Evolutionary conservation across 1,139 yeast species (phyloP).

Genomic region (Magnusiomyces fungicola): DNA sequence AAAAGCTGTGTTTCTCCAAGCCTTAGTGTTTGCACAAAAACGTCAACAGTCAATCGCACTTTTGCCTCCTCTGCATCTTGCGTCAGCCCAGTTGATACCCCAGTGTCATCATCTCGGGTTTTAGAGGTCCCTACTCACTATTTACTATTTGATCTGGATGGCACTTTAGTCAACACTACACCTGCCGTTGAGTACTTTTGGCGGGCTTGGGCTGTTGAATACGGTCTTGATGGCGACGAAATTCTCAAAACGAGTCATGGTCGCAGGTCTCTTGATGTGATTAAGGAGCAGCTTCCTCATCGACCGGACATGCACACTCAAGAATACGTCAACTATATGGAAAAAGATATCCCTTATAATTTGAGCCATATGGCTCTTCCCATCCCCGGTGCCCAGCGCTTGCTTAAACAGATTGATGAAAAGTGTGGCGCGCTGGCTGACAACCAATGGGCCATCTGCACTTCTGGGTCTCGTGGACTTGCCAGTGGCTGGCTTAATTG

Average conservation of each 20-base stretch:
- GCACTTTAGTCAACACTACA: slow-evolving; percentile 76
- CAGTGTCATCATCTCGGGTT: background rate
- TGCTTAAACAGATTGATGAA: slow-evolving; percentile 37
- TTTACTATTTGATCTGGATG: slow-evolving; percentile 71
- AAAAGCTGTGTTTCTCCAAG: background rate
- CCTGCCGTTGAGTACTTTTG: slow-evolving; percentile 78
- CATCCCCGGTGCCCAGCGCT: slow-evolving; percentile 64
- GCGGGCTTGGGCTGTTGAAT: slow-evolving; percentile 65
- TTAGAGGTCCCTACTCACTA: background rate
- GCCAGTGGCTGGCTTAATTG: slow-evolving; percentile 71
- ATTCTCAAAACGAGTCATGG: slow-evolving; percentile 75
- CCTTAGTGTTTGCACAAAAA: background rate
- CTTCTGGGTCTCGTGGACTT: slow-evolving; percentile 71
- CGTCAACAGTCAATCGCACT: too few species aligned
- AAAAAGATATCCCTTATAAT: slow-evolving; percentile 63
- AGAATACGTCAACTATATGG: slow-evolving; percentile 61
- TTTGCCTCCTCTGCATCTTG: background rate
- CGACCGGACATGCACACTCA: slow-evolving; percentile 64
- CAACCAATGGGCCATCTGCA: slow-evolving; percentile 66
- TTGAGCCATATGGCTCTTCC: slow-evolving; percentile 66
- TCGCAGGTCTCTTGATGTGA: slow-evolving; percentile 71
- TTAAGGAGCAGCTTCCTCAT: slow-evolving; percentile 44
- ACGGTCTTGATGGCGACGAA: slow-evolving; percentile 62
- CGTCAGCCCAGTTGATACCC: background rate
- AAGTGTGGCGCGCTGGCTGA: slow-evolving; percentile 14